Evolutionary conservation across 140 eudicot genomes (phyloP), one percentile per base, ranked within the genome.

Genomic region (Stevia rebaudiana): DNA sequence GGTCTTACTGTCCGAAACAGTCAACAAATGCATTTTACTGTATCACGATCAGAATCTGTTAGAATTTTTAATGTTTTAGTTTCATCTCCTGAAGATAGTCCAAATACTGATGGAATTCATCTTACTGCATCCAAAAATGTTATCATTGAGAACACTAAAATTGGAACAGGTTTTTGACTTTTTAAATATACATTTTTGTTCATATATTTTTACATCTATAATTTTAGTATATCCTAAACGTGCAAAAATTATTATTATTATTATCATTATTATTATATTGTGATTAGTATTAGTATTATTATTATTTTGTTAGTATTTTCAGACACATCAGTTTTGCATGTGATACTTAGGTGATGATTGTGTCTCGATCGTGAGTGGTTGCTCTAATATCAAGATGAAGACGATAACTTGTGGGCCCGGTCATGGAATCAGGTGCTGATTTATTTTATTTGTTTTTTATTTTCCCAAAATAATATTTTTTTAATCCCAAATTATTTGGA

Each of bases 61-160:
- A 87, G 83, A 5, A 70, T 94, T 40, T 53, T 52, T 31, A 78
- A 70, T 78, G 84, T 94, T 19, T 66, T 67, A 61, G 84, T 94
- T 30, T 83, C 97, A 5, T 79, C 90, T 70, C 99, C 99, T 30
- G 99, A 66, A 76, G 99, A 94, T 66, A 94, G 99, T 74, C 99
- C 99, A 16, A 94, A 94, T 74, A 94, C 99, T n/a, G 99, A 94
- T 68, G 99, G 99, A 53, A 94, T 94, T 43, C 99, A 94, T 73
- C 82, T 94, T 30, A 83, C 87, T 41, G 79, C 63, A 63, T 85
- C 99, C 1, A 80, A 90, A 57, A 80, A 85, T 74, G 87, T 94
- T 4, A 75, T 83, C 54, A 72, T 94, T 33, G 78, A 83, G 76
- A 74, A 94, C 79, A 79, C 78, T 75, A 85, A 78, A 76, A 94